Evolutionary conservation across 345 rosid species (phyloP).

Genomic region (Eucalyptus cladocalyx): DNA sequence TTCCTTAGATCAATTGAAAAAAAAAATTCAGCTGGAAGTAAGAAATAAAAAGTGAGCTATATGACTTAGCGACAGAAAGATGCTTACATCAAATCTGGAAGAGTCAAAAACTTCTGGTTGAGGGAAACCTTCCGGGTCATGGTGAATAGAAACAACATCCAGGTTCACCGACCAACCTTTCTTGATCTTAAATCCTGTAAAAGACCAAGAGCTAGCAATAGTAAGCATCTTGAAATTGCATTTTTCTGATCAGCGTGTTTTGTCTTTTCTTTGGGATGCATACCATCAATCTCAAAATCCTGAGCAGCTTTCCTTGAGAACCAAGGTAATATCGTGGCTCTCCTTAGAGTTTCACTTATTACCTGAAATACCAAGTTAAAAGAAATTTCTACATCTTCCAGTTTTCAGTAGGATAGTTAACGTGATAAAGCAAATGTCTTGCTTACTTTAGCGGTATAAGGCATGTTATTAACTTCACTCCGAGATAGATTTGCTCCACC

Average conservation of each 20-base stretch:
- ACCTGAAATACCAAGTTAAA: slow-evolving; percentile 18
- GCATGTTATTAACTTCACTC: slow-evolving; percentile 52
- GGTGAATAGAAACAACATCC: slow-evolving; percentile 64
- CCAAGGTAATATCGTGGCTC: slow-evolving; percentile 56
- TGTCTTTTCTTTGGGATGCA: background rate
- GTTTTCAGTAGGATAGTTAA: background rate
- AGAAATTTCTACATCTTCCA: background rate
- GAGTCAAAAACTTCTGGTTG: slow-evolving; percentile 39
- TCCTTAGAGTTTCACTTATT: slow-evolving; percentile 42
- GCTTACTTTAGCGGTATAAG: slow-evolving; percentile 42
- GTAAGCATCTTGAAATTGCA: background rate
- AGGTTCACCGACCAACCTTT: slow-evolving; percentile 58
- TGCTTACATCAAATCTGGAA: slow-evolving; percentile 40
- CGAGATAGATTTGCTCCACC: slow-evolving; percentile 23
- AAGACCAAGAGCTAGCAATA: background rate
- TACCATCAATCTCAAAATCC: slow-evolving; percentile 52
- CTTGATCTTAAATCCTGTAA: slow-evolving; percentile 34
- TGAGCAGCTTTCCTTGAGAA: slow-evolving; percentile 53
- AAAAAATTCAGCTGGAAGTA: background rate
- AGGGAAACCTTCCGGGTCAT: slow-evolving; percentile 33
- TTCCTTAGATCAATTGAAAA: slow-evolving; percentile 8
- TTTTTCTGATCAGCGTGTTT: background rate
- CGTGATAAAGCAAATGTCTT: background rate
- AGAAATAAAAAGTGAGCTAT: background rate
- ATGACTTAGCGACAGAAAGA: background rate